Evolutionary conservation across 768 basidiomycete genomes (phyloP), one percentile per base, ranked within the genome.

Genomic region (Phaffia tasmanica): DNA sequence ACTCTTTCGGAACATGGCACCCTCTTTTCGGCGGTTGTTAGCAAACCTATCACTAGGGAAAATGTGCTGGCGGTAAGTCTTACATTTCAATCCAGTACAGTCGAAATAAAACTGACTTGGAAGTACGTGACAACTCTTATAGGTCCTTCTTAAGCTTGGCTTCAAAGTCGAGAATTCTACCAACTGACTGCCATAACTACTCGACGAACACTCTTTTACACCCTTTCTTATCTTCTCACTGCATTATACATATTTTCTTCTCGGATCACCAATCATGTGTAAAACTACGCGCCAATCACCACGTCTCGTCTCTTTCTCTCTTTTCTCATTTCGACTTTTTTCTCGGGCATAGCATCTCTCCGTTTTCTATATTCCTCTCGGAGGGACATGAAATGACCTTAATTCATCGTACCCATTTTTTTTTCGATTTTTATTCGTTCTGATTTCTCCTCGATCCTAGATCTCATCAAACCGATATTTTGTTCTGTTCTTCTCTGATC

Each of bases 21-120:
- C 0, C 60, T 77, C 7, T 77, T 76, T 71, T 74, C 75, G 2
- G 77, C 76, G 27, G 74, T 86, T 50, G 80, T 97, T 53, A 80
- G 87, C 55, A 97, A 97, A 78, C 93, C 93, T 1, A 78, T 97
- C 72, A 86, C 89, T 76, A 91, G 91, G 77, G 83, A 84, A 27
- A 91, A 92, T 75, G 79, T 95, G 42, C 79, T 92, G 65, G 79
- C 84, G 75, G 79, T 42, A 42, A 42, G 35, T 42, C 35, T 42
- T 11, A 42, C 11, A 42, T 42, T 11, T 42, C 35, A 42, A 42
- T 42, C 11, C 35, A 42, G 35, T 42, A 11, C 35, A 5, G 35
- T 42, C 35, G 4, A 5, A 11, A 11, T 42, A 42, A 11, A 42
- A 42, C 35, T 42, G 35, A 42, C 35, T 42, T 42, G 35, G 11